Conservation (phyloP, 495 filamentous ascomycete species). For the Tuber borchii region DNA sequence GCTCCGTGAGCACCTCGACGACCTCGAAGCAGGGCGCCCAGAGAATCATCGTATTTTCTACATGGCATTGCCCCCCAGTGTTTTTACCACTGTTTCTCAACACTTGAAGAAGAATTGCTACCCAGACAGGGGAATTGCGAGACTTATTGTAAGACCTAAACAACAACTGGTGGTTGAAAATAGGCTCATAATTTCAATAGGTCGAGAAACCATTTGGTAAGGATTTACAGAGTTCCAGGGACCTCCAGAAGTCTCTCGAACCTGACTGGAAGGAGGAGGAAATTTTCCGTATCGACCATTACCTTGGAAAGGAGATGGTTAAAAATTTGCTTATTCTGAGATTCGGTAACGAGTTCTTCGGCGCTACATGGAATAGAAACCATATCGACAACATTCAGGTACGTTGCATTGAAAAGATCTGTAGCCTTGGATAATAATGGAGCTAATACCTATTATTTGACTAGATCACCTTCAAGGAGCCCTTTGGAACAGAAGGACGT, state of each 20-base stretch:
- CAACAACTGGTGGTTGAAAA: background rate
- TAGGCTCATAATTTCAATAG: slow-evolving; percentile 47
- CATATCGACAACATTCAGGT: slow-evolving; percentile 96
- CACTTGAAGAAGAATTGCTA: slow-evolving; percentile 97
- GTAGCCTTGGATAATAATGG: slow-evolving; percentile 3
- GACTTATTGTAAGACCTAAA: slow-evolving; percentile 71
- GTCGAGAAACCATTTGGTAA: slow-evolving; percentile 99
- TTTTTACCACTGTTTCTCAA: slow-evolving; percentile 95
- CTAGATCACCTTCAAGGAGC: slow-evolving; percentile 97
- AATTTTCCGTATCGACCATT: slow-evolving; percentile 99
- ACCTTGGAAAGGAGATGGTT: slow-evolving; percentile 99
- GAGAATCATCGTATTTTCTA: slow-evolving; percentile 95
- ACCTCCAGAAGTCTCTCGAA: slow-evolving; percentile 88
- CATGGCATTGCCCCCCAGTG: slow-evolving; percentile 96
- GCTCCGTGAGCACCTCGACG: slow-evolving; percentile 81
- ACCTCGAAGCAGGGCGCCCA: slow-evolving; percentile 71
- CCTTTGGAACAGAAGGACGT: slow-evolving; percentile 98
- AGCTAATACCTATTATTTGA: slow-evolving; percentile 10
- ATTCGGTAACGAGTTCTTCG: slow-evolving; percentile 99
- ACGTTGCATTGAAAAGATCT: background rate
- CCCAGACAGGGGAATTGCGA: slow-evolving; percentile 76
- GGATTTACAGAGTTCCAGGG: slow-evolving; percentile 86
- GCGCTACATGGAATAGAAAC: slow-evolving; percentile 97
- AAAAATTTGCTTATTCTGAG: slow-evolving; percentile 98
- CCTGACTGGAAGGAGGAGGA: slow-evolving; percentile 99